Percentiles rank a stretch among this genome's conserved stretches.
phyloP scores from a whole-genome alignment of 441 rosid species.

The Biscutella auriculata region DNA sequence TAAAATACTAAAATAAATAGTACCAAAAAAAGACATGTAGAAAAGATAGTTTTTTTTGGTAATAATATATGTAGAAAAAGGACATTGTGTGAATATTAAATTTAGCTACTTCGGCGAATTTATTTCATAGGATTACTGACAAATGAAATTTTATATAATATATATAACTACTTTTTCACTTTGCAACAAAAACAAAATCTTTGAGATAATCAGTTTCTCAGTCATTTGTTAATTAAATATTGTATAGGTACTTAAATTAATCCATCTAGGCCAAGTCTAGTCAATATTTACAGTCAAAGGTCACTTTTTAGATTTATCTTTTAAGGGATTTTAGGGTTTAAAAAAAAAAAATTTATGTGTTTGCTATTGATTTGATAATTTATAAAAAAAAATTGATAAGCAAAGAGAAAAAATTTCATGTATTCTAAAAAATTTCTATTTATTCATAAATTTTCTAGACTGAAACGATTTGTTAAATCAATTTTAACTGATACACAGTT shows the following conservation, averaged over 20 bases:
- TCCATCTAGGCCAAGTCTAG: constrained; percentile 4
- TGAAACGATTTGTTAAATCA: no score
- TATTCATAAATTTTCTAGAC: no score
- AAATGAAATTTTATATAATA: constrained; percentile 14
- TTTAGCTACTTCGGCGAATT: constrained; percentile 20
- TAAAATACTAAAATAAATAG: background rate
- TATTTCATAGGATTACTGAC: constrained; percentile 21
- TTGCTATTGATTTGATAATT: no score
- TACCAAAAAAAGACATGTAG: constrained; percentile 4
- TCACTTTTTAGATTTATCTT: no score
- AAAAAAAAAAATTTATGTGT: no score
- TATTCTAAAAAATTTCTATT: no score
- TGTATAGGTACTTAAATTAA: constrained; percentile 12
- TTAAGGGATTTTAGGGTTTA: no score
- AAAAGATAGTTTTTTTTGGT: background rate
- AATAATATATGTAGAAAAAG: no score
- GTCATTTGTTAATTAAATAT: constrained; percentile 14
- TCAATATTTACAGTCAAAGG: background rate
- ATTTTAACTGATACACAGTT: no score
- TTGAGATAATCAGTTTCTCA: constrained; percentile 9
- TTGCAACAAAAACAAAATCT: constrained; percentile 6
- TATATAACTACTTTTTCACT: background rate
- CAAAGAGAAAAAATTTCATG: no score
- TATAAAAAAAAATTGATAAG: no score
- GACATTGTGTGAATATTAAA: constrained; percentile 5